These are phyloP conservation scores for Umbelopsis sp. DNA, from an alignment of 192 early-diverging fungal genomes.

Conservation along the genomic window DNA sequence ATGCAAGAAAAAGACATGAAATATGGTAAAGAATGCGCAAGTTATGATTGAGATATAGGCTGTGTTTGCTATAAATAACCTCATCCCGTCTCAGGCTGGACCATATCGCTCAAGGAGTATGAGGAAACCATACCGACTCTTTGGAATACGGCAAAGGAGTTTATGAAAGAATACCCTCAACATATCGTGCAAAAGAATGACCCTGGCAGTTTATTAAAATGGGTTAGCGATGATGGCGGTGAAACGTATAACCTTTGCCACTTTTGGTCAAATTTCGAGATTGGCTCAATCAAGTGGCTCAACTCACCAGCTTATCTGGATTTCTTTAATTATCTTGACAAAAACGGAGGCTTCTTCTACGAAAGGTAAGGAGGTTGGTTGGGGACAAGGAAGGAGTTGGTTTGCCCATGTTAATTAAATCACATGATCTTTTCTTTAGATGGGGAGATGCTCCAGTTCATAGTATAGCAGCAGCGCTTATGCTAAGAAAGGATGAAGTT, in stretches of 20 bases:
- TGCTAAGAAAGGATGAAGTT: conserved; percentile 58
- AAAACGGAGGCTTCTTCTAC: conserved; percentile 79
- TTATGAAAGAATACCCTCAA: conserved; percentile 49
- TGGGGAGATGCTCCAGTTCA: conserved; percentile 81
- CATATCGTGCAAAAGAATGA: conserved; percentile 34
- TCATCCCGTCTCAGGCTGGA: conserved; percentile 46
- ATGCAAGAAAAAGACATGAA: conserved; percentile 69
- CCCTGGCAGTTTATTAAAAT: conserved; percentile 36
- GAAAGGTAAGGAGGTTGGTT: conserved; percentile 44
- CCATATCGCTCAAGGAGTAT: conserved; percentile 63
- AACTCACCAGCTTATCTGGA: conserved; percentile 52
- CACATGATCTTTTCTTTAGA: conserved; percentile 39
- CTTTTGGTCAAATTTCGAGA: conserved; percentile 79
- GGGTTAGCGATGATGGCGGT: conserved; percentile 50
- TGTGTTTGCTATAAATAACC: not conserved
- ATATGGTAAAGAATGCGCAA: conserved; percentile 51
- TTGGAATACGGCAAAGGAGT: conserved; percentile 57
- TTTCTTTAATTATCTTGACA: conserved; percentile 65
- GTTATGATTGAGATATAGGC: not conserved
- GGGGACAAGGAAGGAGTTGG: no score
- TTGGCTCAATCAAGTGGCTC: conserved; percentile 12
- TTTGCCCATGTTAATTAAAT: not conserved
- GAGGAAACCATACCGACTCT: conserved; percentile 60
- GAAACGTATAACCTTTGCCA: conserved; percentile 70
- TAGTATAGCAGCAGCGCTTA: conserved; percentile 60